Evolutionary conservation across 202 grass and related monocot genomes (phyloP), one percentile per base, ranked within the genome.

Genomic region (Zoysia matrella): DNA sequence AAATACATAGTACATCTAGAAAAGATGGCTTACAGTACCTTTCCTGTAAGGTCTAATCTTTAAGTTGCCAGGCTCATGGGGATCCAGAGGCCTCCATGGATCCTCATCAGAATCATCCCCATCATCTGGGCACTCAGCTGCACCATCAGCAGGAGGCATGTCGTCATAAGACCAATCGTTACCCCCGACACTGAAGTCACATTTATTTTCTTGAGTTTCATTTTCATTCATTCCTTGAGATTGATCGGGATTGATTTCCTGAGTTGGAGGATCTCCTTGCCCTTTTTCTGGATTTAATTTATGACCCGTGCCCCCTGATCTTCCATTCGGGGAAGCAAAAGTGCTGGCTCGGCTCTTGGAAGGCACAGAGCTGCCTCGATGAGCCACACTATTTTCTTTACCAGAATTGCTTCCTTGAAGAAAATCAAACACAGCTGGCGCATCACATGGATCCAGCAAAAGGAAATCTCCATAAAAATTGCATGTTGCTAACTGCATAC

Each of bases 391-490:
- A 50, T 84, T 77, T 83, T 95, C 70, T 80, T 94, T 82, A 50
- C 52, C 53, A 89, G 42, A 45, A 67, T 79, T 53, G 69, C 91
- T 91, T 75, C 85, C 83, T 93, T 86, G 89, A 45, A 91, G 90
- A 80, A 94, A 94, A 57, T 95, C 84, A 75, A 90, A 84, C 87
- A 95, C 90, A 86, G 90, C 89, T 89, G 69, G 83, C 53, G 89
- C 96, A 66, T 98, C 92, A 74, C 85, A 85, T 62, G 92, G 89
- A 79, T 98, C 96, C 82, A 98, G 81, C 46, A 98, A 74, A 69
- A 93, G 89, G 76, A 95, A 95, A 90, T 95, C 91, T 73, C 84
- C 91, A 82, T 85, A 98, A 82, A 95, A 92, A 76, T 78, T 91
- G 90, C 92, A 98, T 57, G 92, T 94, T 61, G 96, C 91, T 84